These are phyloP conservation scores for Capronia americana DNA, from an alignment of 2,329 filamentous ascomycete genomes.

Conservation along the genomic window DNA sequence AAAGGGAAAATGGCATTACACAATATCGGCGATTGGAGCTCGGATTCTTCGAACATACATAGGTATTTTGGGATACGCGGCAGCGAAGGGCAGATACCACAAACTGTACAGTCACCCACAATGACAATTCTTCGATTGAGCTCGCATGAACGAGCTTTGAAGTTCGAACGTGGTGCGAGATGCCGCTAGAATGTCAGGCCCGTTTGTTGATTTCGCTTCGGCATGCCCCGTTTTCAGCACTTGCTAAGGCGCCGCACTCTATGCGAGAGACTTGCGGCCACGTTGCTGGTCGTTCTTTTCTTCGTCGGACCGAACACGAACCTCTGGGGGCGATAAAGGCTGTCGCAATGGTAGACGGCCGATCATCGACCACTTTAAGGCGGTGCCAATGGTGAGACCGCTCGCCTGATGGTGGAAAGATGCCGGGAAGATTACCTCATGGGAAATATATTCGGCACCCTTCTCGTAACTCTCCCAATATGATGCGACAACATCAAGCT, in stretches of 20 bases:
- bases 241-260: neutral
- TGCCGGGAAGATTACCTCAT: constrained; percentile 11
- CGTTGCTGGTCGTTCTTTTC: neutral
- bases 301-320: constrained; percentile 15
- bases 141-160: constrained; percentile 5
- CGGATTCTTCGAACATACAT: neutral
- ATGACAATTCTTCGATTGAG: neutral
- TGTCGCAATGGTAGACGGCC: neutral
- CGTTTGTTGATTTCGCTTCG: constrained; percentile 10
- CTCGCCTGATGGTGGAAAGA: constrained; percentile 2
- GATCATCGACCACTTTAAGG: neutral
- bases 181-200: neutral
- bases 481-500: neutral
- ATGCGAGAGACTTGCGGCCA: neutral
- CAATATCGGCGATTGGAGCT: neutral
- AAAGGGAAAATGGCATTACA: constrained; percentile 5
- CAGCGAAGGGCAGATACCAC: neutral
- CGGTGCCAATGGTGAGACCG: neutral
- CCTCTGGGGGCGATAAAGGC: neutral
- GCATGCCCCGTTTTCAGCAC: constrained; percentile 11
- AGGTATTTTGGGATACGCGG: constrained; percentile 7
- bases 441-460: constrained; percentile 1
- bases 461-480: neutral
- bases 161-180: neutral
- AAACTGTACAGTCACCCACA: neutral